Evolutionary conservation across 768 basidiomycete genomes (phyloP).

Genomic region (Pleurotus salmoneostramineus): DNA sequence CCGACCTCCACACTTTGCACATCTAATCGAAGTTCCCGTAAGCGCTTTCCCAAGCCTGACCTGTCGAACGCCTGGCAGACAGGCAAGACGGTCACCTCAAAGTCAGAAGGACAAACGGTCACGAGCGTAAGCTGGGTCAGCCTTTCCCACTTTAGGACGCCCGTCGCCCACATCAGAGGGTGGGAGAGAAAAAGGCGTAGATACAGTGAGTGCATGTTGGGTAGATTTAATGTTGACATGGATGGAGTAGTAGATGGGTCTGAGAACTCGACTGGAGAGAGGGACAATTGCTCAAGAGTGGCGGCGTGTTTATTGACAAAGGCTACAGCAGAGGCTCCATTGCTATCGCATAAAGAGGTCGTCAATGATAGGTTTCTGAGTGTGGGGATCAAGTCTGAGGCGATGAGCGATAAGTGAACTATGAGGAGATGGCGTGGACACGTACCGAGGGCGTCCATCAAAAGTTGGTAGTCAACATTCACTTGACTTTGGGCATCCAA

Average conservation of each 20-base stretch:
- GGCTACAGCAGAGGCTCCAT: not conserved
- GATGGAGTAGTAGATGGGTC: not conserved
- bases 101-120: too few relatives aligned
- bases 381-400: not conserved
- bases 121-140: too few relatives aligned
- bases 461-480: too few relatives aligned
- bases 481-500: too few relatives aligned
- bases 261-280: not conserved
- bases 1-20: not conserved
- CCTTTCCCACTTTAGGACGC: too few relatives aligned
- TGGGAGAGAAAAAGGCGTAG: too few relatives aligned
- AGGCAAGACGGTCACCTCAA: too few relatives aligned
- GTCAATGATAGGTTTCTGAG: not conserved
- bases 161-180: too few relatives aligned
- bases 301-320: not conserved
- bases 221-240: not conserved
- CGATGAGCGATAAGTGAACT: not conserved
- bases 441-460: not conserved
- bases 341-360: not conserved
- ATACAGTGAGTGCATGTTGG: too few relatives aligned
- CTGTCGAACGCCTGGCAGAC: too few relatives aligned
- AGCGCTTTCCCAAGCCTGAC: not conserved
- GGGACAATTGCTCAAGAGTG: not conserved
- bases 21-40: not conserved
- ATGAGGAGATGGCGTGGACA: not conserved